Conservation (phyloP, 2,329 filamentous ascomycete genomes). For the Leptodontidium sp. region DNA sequence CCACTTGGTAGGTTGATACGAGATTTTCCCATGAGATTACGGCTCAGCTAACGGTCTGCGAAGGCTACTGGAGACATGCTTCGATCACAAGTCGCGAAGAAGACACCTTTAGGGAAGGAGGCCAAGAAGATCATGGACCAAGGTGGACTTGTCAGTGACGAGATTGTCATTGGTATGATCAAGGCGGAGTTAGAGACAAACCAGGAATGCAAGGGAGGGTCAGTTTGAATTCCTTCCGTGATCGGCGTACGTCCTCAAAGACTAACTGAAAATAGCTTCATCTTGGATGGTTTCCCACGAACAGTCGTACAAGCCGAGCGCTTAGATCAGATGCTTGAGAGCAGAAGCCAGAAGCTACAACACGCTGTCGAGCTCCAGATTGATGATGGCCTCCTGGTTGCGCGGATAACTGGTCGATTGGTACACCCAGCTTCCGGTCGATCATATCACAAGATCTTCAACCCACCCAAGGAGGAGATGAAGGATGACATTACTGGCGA, state of each 20-base stretch:
- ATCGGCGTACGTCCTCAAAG: constrained; percentile 12
- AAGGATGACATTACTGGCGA: constrained; percentile 97
- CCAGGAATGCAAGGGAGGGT: constrained; percentile 96
- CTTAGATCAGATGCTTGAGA: constrained; percentile 88
- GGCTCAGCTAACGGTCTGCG: constrained; percentile 39
- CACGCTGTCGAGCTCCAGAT: constrained; percentile 98
- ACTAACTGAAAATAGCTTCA: constrained; percentile 71
- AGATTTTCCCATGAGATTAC: not conserved
- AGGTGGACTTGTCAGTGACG: constrained; percentile 95
- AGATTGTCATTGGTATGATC: constrained; percentile 99
- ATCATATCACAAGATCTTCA: constrained; percentile 98
- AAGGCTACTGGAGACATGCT: constrained; percentile 99
- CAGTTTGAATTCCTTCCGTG: constrained; percentile 49
- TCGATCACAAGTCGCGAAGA: constrained; percentile 96
- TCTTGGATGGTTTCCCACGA: constrained; percentile 97
- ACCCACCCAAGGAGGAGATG: constrained; percentile 93
- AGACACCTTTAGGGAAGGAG: constrained; percentile 91
- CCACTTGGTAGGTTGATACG: constrained; percentile 76
- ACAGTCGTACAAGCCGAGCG: constrained; percentile 95
- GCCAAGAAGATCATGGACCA: constrained; percentile 99
- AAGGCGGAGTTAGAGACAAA: constrained; percentile 95
- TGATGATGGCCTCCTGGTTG: constrained; percentile 90
- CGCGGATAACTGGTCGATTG: constrained; percentile 94
- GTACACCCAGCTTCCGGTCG: constrained; percentile 96
- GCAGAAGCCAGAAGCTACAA: constrained; percentile 83